Base-by-base conservation (phyloP, 257 asterid species). In the Plantago elongata region DNA sequence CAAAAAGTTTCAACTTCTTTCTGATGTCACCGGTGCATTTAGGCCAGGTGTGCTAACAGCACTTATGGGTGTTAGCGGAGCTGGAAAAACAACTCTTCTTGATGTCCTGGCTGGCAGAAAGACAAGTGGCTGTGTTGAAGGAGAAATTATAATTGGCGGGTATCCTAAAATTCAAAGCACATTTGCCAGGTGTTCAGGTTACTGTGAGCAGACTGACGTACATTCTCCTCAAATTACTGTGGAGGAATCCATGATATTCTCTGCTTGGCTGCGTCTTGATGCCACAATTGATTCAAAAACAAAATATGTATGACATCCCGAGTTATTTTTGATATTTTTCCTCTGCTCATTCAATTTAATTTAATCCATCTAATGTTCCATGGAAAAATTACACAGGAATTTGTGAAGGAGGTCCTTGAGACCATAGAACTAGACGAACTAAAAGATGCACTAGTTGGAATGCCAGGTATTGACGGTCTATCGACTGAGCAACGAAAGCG, bases 21-120 rank as follows among this genome's bases (percentile, higher is more conserved):
- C 55, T 9, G 27, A 65, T 37, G 49, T 66, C 58, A 66, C 70
- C 15, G 64, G 70, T 16, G 58, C 64, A 46, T 66, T 66, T 48
- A 38, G 58, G 18, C 70, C 70, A 29, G 70, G 70, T 15, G 64
- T 66, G 22, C 64, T 66, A 3, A 57, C 70, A 34, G 70, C 70
- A 46, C 64, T 56, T 12, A 66, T 66, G 64, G 70, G 64, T 15
- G 63, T 66, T 8, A 66, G 70, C 57, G 70, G 70, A 66, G 70
- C 64, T 12, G 63, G 70, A 8, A 66, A 66, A 57, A 66, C 70
- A 55, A 65, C 70, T 1, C 70, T 66, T 47, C 64, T 66, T 57
- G 70, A 66, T 9, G 64, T 66, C 5, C 64, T 66, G 11, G 47
- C 64, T 2, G 70, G 70, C 16, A 57, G 64, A 47, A 66, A 66